Conservation (phyloP, 2,329 filamentous ascomycete species). For the Trematosphaeria pertusa region DNA sequence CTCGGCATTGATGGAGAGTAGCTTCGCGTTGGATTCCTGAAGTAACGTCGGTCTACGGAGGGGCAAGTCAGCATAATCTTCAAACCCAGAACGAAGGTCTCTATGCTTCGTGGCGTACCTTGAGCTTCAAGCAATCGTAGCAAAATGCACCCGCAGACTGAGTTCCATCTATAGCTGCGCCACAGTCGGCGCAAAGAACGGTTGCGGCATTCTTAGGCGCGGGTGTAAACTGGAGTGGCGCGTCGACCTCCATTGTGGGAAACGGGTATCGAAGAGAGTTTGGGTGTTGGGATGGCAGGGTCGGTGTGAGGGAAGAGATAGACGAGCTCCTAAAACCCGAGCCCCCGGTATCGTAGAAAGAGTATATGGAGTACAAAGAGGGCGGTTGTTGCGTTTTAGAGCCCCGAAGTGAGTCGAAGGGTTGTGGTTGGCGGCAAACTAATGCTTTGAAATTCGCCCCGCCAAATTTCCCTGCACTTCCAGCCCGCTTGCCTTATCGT, state of each 20-base stretch:
- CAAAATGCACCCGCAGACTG: constrained; percentile 79
- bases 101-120: too few species aligned
- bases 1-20: constrained; percentile 86
- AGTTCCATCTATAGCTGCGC: constrained; percentile 92
- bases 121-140: constrained; percentile 94
- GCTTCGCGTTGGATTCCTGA: constrained; percentile 90
- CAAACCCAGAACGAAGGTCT: too few species aligned
- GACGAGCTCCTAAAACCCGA: too few species aligned
- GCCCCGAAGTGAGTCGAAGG: constrained; percentile 13
- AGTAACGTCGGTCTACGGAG: constrained; percentile 91
- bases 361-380: too few species aligned
- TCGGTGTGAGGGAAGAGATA: too few species aligned
- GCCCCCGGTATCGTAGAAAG: too few species aligned
- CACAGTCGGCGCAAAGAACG: constrained; percentile 99
- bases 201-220: constrained; percentile 58
- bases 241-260: constrained; percentile 50
- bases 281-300: too few species aligned
- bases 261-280: too few species aligned
- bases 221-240: constrained; percentile 49
- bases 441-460: constrained; percentile 42
- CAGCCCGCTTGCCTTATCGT: constrained; percentile 7
- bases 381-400: too few species aligned
- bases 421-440: constrained; percentile 26
- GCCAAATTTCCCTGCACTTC: constrained; percentile 35
- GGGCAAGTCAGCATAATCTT: too few species aligned